These are phyloP conservation scores for Wickerhamiella bombiphila DNA, from an alignment of 805 yeast species.

Conservation along the genomic window DNA sequence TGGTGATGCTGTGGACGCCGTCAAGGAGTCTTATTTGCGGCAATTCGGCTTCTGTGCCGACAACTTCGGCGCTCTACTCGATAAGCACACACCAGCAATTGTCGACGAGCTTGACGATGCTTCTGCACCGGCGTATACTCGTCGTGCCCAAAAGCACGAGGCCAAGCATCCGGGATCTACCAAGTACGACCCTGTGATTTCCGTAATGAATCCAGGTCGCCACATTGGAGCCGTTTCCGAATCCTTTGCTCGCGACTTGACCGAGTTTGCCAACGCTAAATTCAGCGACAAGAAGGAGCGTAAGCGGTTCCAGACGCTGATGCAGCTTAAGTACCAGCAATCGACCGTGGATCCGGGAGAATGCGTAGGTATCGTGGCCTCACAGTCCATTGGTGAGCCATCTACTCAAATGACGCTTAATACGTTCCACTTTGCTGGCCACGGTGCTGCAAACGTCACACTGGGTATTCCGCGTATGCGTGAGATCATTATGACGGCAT, in stretches of 20 bases:
- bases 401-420: constrained; percentile 97
- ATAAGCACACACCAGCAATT: constrained; percentile 74
- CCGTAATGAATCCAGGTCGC: constrained; percentile 75
- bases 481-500: constrained; percentile 99
- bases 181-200: constrained; percentile 78
- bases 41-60: constrained; percentile 88
- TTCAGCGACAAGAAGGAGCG: constrained; percentile 33
- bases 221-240: constrained; percentile 90
- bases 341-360: constrained; percentile 94
- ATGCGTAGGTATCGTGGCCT: constrained; percentile 94
- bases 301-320: constrained; percentile 84
- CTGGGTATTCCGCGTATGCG: constrained; percentile 99
- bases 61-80: constrained; percentile 72
- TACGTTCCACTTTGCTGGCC: constrained; percentile 98
- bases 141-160: constrained; percentile 58
- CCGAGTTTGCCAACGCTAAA: constrained; percentile 46
- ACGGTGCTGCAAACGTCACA: constrained; percentile 99
- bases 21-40: constrained; percentile 85
- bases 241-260: constrained; percentile 68
- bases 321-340: constrained; percentile 97
- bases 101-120: constrained; percentile 66
- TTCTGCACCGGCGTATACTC: constrained; percentile 61
- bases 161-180: constrained; percentile 38
- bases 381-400: constrained; percentile 98
- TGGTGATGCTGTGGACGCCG: constrained; percentile 91